These are phyloP conservation scores for Fomitopsis pinicola DNA, from an alignment of 1,284 basidiomycete species.

Conservation along the genomic window DNA sequence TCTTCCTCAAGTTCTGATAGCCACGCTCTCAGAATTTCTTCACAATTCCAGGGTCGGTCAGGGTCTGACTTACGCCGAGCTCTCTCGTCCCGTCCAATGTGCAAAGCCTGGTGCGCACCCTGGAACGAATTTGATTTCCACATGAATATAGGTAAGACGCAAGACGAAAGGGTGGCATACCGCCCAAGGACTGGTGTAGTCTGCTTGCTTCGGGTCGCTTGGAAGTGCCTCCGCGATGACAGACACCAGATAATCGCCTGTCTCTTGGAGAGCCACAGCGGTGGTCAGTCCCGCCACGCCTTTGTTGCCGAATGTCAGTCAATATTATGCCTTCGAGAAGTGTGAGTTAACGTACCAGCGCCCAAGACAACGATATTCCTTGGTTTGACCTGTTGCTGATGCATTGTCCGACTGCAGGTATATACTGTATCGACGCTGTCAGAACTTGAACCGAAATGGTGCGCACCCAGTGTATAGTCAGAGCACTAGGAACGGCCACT, in stretches of 20 bases:
- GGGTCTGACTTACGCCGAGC: constrained; percentile 41
- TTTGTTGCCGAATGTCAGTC: constrained; percentile 19
- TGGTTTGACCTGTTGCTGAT: neutral
- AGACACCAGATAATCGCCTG: constrained; percentile 51
- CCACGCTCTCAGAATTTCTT: neutral
- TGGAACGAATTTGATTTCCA: constrained; percentile 13
- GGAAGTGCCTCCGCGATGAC: constrained; percentile 66
- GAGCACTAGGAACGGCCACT: too few relatives aligned
- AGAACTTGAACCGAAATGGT: too few relatives aligned
- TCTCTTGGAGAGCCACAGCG: constrained; percentile 60
- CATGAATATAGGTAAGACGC: neutral
- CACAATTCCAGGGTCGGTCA: neutral
- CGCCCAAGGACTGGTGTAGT: constrained; percentile 77
- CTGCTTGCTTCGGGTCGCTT: constrained; percentile 59
- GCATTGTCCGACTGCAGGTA: neutral
- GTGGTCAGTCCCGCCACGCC: constrained; percentile 74
- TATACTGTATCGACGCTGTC: too few relatives aligned
- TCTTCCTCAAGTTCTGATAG: constrained; percentile 60
- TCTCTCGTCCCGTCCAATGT: constrained; percentile 40
- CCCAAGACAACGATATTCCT: constrained; percentile 28
- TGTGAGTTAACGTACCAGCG: constrained; percentile 19
- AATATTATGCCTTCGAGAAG: neutral
- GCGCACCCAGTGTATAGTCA: too few relatives aligned
- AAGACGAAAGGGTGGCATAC: constrained; percentile 35
- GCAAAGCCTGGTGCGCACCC: constrained; percentile 70